Evolutionary conservation across 2,329 filamentous ascomycete genomes (phyloP).

Genomic region (Ceratocystis variospora): DNA sequence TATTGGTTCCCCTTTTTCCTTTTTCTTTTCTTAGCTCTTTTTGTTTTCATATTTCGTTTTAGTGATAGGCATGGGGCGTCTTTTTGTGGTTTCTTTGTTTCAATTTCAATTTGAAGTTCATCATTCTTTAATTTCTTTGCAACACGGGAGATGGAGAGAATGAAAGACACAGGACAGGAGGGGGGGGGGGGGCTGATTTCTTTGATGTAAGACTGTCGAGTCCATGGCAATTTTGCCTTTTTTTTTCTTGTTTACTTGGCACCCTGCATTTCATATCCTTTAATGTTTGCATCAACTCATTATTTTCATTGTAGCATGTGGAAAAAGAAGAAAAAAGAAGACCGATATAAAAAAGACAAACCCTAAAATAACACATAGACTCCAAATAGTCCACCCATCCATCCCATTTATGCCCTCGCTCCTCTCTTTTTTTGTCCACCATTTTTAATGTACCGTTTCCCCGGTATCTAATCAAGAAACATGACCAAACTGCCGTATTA

Average conservation of each 20-base stretch:
- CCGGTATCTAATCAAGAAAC: not conserved
- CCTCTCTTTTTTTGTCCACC: not conserved
- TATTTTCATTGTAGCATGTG: not conserved
- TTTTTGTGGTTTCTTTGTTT: slow-evolving; percentile 5
- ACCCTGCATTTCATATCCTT: not conserved
- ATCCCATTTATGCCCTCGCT: not conserved
- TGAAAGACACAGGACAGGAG: not conserved
- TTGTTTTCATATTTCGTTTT: slow-evolving; percentile 4
- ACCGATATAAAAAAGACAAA: slow-evolving; percentile 10
- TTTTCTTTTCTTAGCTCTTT: not conserved
- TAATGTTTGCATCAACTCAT: slow-evolving; percentile 3
- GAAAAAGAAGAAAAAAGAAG: slow-evolving; percentile 2
- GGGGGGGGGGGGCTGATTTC: not conserved
- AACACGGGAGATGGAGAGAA: not conserved
- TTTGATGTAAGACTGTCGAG: not conserved
- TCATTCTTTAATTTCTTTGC: slow-evolving; percentile 4
- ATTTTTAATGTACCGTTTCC: not conserved
- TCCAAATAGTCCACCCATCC: not conserved
- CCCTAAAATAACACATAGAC: slow-evolving; percentile 11
- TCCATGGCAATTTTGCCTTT: not conserved
- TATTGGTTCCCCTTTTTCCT: not conserved
- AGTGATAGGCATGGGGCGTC: not conserved
- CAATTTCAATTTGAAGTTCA: slow-evolving; percentile 8
- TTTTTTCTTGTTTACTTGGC: not conserved
- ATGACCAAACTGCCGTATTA: not conserved